Conservation (phyloP, 371 early-diverging fungal genomes). For the Amoeboaphelidium protococcarum region DNA sequence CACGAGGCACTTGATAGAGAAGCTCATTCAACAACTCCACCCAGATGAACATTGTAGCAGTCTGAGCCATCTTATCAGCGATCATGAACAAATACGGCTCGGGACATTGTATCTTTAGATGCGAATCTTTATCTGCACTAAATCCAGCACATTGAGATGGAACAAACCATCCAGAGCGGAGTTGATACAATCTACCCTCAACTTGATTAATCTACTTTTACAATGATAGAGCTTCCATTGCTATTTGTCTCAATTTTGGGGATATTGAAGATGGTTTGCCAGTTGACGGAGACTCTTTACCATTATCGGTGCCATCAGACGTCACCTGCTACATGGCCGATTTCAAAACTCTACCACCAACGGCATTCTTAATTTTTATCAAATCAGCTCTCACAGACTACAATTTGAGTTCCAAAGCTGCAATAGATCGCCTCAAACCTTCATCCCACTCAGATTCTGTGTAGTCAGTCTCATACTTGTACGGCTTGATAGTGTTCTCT, state of each 20-base stretch:
- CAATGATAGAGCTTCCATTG: slow-evolving; percentile 42
- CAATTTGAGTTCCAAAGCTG: slow-evolving; percentile 44
- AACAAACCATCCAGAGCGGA: slow-evolving; percentile 9
- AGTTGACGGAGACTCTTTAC: slow-evolving; percentile 7
- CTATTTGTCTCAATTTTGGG: slow-evolving; percentile 43
- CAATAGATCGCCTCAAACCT: slow-evolving; percentile 45
- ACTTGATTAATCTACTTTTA: slow-evolving; percentile 43
- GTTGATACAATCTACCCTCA: slow-evolving; percentile 49
- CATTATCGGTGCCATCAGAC: neutral
- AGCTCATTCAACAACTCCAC: slow-evolving; percentile 86
- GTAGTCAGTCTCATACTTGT: slow-evolving; percentile 83
- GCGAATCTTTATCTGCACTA: too few relatives aligned
- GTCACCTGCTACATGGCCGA: slow-evolving; percentile 33
- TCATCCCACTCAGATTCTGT: slow-evolving; percentile 75
- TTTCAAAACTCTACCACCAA: slow-evolving; percentile 55
- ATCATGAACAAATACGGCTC: slow-evolving; percentile 71
- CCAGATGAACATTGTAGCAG: slow-evolving; percentile 77
- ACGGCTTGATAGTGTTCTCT: slow-evolving; percentile 92
- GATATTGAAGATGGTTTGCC: slow-evolving; percentile 22
- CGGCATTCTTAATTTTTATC: slow-evolving; percentile 32
- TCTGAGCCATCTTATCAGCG: slow-evolving; percentile 70
- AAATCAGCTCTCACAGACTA: slow-evolving; percentile 38
- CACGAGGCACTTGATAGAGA: slow-evolving; percentile 83
- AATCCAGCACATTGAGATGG: too few relatives aligned
- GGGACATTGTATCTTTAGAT: slow-evolving; percentile 66